Evolutionary conservation across 441 rosid species (phyloP), one percentile per base, ranked within the genome.

Genomic region (Melianthus villosus): DNA sequence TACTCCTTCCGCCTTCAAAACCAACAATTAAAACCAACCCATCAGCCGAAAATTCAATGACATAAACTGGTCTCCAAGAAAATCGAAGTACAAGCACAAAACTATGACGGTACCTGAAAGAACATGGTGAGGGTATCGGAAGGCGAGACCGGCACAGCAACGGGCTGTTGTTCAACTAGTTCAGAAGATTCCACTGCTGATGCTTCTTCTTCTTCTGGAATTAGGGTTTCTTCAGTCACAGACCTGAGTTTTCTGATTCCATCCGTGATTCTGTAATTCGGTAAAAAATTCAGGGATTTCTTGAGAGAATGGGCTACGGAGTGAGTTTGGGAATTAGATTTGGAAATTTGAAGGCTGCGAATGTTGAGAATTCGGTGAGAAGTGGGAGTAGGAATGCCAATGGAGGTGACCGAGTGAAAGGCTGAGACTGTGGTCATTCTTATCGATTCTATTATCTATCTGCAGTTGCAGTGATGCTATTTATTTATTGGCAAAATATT

Each of bases 71-170:
- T 20, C 23, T 20, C 2, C 9, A 4, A 8, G 7, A 42, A 25
- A 34, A 11, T 1, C 33, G n/a, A n/a, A n/a, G n/a, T n/a, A n/a
- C n/a, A n/a, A n/a, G n/a, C n/a, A n/a, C n/a, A n/a, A n/a, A n/a
- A n/a, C n/a, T n/a, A 13, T 1, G 1, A 32, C 22, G 7, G 26
- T 34, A 77, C 97, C 80, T 77, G 83, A 54, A 86, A 79, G 51
- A 48, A 65, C 93, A 86, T 79, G 54, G 75, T 77, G 56, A 87
- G 91, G 48, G 62, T 68, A 62, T 79, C 94, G n/a, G 93, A 72
- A 62, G 97, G 71, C 49, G 97, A 83, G 49, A 87, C 87, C 37
- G 93, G 79, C 16, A 80, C 79, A 33, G 82, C 69, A 42, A 78
- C 91, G 7, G 78, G 50, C 54, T 63, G 82, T 42, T 75, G 80